Percentiles rank a stretch among this genome's conserved stretches.
phyloP scores from a whole-genome alignment of 768 basidiomycete species.

The Polyporus arcularius region DNA sequence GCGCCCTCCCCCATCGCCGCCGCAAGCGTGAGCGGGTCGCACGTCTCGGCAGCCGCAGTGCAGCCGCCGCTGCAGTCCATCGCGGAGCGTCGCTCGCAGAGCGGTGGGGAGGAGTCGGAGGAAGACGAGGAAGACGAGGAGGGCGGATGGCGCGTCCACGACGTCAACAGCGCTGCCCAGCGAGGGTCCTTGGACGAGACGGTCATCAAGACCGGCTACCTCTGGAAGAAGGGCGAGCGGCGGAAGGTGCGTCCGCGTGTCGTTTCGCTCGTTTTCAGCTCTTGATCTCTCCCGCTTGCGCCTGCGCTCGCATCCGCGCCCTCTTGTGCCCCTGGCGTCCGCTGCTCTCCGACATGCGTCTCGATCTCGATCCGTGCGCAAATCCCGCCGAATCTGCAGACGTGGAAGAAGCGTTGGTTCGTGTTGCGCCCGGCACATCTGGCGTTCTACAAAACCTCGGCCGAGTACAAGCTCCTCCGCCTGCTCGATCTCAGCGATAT shows the following conservation, averaged over 20 bases:
- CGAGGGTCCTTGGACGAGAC: constrained; percentile 61
- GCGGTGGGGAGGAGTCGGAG: constrained; percentile 75
- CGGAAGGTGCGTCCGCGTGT: constrained; percentile 69
- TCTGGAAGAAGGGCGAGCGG: constrained; percentile 89
- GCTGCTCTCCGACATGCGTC: constrained; percentile 8
- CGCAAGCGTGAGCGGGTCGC: constrained; percentile 21
- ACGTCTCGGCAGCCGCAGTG: constrained; percentile 34
- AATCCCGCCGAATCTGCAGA: constrained; percentile 46
- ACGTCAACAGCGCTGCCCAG: constrained; percentile 38
- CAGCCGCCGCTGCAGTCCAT: constrained; percentile 68
- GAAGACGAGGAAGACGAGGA: constrained; percentile 71
- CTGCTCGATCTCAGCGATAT: constrained; percentile 86
- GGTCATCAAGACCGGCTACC: constrained; percentile 87
- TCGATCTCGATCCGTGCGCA: constrained; percentile 3
- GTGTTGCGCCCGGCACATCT: constrained; percentile 90
- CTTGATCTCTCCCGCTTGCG: constrained; percentile 9
- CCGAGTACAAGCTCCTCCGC: constrained; percentile 90
- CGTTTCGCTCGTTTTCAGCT: background rate
- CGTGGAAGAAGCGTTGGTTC: constrained; percentile 99
- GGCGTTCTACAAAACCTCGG: constrained; percentile 94
- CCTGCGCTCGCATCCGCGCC: background rate
- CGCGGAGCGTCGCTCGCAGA: constrained; percentile 69
- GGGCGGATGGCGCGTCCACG: constrained; percentile 63
- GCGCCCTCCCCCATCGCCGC: constrained; percentile 40
- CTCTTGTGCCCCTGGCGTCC: constrained; percentile 2